phyloP scores from a whole-genome alignment of 768 basidiomycete species.

The Lentinus tigrinus region DNA sequence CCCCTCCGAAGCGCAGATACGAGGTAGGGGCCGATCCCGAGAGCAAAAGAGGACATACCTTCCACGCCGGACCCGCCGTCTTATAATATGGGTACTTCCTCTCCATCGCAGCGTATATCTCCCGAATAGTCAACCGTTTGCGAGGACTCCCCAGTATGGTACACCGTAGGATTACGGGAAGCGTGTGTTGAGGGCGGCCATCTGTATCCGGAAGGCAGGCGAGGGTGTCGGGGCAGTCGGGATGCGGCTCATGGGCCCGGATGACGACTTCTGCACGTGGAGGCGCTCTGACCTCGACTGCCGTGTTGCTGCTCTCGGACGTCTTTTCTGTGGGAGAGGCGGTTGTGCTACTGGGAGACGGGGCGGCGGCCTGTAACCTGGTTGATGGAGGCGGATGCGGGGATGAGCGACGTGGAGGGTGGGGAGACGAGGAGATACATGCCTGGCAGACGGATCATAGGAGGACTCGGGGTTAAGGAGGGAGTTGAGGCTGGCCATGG shows the following conservation, averaged over 20 bases:
- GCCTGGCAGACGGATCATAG: conserved; percentile 24
- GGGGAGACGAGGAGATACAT: conserved; percentile 1
- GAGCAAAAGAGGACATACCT: conserved; percentile 44
- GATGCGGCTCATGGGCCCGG: conserved; percentile 46
- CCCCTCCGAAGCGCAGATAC: neutral
- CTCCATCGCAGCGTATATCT: conserved; percentile 87
- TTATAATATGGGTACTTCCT: conserved; percentile 80
- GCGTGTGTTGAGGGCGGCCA: conserved; percentile 78
- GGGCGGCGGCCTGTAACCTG: conserved; percentile 15
- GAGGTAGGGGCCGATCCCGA: neutral
- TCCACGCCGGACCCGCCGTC: conserved; percentile 82
- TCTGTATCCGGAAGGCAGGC: conserved; percentile 77
- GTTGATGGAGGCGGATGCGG: neutral
- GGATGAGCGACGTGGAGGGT: conserved; percentile 6
- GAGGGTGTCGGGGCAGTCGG: conserved; percentile 75
- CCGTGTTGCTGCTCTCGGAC: neutral
- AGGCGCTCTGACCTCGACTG: conserved; percentile 5
- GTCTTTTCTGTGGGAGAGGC: conserved; percentile 17
- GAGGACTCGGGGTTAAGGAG: conserved; percentile 29
- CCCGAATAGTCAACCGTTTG: conserved; percentile 76
- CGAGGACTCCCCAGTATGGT: conserved; percentile 77
- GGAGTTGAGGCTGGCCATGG: conserved; percentile 29
- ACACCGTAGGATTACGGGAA: conserved; percentile 82
- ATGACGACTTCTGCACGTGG: conserved; percentile 19
- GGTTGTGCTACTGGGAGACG: conserved; percentile 19